These are phyloP conservation scores for Sarocladium strictum DNA, from an alignment of 2,329 filamentous ascomycete genomes.

Conservation along the genomic window DNA sequence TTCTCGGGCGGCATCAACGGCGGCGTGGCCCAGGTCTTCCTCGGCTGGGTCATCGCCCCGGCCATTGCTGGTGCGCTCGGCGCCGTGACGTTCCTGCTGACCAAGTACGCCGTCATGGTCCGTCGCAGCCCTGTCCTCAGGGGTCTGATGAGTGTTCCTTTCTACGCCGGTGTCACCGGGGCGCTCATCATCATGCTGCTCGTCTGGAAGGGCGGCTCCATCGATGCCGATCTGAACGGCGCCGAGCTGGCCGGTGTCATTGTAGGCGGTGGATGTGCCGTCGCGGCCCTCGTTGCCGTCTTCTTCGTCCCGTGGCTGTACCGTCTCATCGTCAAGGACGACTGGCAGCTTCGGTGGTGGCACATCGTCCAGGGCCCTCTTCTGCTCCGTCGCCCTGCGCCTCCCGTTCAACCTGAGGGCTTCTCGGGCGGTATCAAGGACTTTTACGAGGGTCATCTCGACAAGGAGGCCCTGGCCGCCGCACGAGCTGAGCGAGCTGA, in stretches of 20 bases:
- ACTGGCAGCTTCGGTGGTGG: conserved; percentile 24
- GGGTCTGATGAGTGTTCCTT: conserved; percentile 16
- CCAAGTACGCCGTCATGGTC: conserved; percentile 35
- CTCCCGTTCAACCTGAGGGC: conserved; percentile 35
- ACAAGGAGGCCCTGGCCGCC: conserved; percentile 42
- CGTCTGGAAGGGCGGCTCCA: conserved; percentile 14
- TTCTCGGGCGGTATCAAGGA: conserved; percentile 39
- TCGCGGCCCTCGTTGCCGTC: conserved; percentile 21
- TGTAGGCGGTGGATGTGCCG: conserved; percentile 23
- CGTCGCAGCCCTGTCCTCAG: conserved; percentile 15
- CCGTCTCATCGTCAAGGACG: conserved; percentile 25
- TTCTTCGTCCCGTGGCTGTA: conserved; percentile 32
- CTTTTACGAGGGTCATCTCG: conserved; percentile 51
- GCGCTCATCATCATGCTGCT: conserved; percentile 18
- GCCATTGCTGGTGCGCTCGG: conserved; percentile 14
- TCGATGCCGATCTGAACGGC: conserved; percentile 25
- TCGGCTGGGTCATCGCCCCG: conserved; percentile 17
- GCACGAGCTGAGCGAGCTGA: background rate
- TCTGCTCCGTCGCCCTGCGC: conserved; percentile 34
- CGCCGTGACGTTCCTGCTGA: conserved; percentile 10
- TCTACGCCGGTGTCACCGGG: conserved; percentile 20
- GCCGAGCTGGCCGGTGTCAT: conserved; percentile 24
- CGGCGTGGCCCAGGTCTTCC: conserved; percentile 17
- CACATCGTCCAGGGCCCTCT: conserved; percentile 31
- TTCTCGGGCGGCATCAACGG: conserved; percentile 6